These are phyloP conservation scores for Phaffomyces antillensis DNA, from an alignment of 805 yeast genomes.

Conservation along the genomic window DNA sequence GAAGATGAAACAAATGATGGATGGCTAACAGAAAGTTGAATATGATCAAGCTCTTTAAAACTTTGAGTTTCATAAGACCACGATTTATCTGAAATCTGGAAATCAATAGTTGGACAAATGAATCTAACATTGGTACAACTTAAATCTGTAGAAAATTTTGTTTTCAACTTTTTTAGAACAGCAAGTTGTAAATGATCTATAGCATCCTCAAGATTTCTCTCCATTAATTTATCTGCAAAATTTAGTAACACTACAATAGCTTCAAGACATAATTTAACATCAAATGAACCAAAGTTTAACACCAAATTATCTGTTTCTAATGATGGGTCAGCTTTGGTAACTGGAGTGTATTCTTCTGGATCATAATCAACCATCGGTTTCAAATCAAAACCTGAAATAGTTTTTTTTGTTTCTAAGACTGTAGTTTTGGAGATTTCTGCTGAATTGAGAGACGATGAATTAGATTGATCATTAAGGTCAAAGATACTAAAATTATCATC, in stretches of 20 bases:
- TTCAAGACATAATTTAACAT: slow-evolving; percentile 39
- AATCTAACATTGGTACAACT: slow-evolving; percentile 39
- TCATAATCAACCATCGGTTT: slow-evolving; percentile 12
- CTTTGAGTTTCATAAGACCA: slow-evolving; percentile 5
- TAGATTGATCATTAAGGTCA: not conserved
- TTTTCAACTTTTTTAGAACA: slow-evolving; percentile 39
- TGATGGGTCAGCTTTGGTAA: slow-evolving; percentile 27
- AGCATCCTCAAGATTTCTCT: slow-evolving; percentile 28
- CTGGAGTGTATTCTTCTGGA: slow-evolving; percentile 16
- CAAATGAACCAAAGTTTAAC: slow-evolving; percentile 45
- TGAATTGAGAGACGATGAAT: not conserved
- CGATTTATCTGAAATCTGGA: slow-evolving; percentile 14
- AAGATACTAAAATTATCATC: slow-evolving; percentile 3
- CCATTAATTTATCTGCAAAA: slow-evolving; percentile 31
- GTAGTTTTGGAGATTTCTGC: not conserved
- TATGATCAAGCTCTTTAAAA: slow-evolving; percentile 12
- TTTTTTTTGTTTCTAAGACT: not conserved
- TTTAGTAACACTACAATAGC: slow-evolving; percentile 33
- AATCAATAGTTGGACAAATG: slow-evolving; percentile 36
- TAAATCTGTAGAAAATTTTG: slow-evolving; percentile 26
- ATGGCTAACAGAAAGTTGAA: slow-evolving; percentile 6
- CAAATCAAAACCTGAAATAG: slow-evolving; percentile 15
- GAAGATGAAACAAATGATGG: slow-evolving; percentile 19
- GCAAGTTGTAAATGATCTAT: slow-evolving; percentile 63
- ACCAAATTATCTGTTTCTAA: slow-evolving; percentile 50